Base-by-base conservation (phyloP, 805 yeast species). In the Myxozyma nipponensis region DNA sequence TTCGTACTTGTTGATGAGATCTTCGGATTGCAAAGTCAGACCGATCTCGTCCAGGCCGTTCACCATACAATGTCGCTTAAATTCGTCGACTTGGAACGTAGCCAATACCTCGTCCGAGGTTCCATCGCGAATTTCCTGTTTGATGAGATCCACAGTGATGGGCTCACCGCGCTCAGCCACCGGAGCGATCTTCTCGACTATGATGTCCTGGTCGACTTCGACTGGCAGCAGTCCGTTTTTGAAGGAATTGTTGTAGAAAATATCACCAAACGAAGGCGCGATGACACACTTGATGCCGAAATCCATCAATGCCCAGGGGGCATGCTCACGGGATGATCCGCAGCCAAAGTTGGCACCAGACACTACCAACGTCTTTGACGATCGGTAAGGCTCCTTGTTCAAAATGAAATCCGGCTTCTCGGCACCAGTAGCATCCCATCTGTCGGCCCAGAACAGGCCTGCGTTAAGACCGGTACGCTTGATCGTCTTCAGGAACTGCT, bases 321-420 rank as follows among this genome's bases (percentile, higher is more conserved):
- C 98, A 66, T 93, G 98, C 71, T 93, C 98, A 78, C 98, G 87
- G 1, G 97, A 90, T 37, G 97, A 90, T 64, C 98, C 98, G 75
- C 98, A 93, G 60, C 98, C 98, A 67, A 93, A 93, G 76, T 93
- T 93, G 67, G 87, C 95, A 69, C 98, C 98, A 39, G 95, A 82
- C 53, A 89, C 95, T 61, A 91, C 84, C 59, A 93, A 74, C 61
- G 91, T 83, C 69, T 85, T 82, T 19, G 98, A 84, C 22, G 77
- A 64, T 59, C 83, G 79, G 76, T 82, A 91, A 46, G 96, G 96
- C 48, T 76, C 84, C 45, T 81, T 86, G 69, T 93, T 93, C 62
- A 93, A 77, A 49, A 86, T 84, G 60, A 93, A 93, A 66, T 91
- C 96, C 5, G 63, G 54, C 56, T 63, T 63, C 62, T 64, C 60